phyloP scores from a whole-genome alignment of 768 basidiomycete genomes.

The Rickenella mellea region DNA sequence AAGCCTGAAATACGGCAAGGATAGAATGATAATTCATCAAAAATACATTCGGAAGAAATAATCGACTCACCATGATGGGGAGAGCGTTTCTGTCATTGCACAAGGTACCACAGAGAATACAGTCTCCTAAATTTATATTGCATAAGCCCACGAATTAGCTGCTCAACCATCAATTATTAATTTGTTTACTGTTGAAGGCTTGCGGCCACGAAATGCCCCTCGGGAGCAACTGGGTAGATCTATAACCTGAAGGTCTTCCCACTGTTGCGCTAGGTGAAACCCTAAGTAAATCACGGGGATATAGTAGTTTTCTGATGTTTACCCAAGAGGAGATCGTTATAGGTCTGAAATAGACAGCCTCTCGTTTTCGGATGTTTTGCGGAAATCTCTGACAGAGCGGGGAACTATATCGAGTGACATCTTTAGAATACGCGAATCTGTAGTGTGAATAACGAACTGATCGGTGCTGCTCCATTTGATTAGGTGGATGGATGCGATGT shows the following conservation, averaged over 20 bases:
- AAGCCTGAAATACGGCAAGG: conserved; percentile 30
- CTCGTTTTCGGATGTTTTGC: conserved; percentile 54
- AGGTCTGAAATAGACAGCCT: conserved; percentile 60
- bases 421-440: too few species aligned
- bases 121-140: conserved; percentile 26
- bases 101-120: conserved; percentile 55
- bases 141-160: not conserved
- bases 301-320: conserved; percentile 1
- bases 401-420: conserved; percentile 25
- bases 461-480: too few species aligned
- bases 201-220: conserved; percentile 49
- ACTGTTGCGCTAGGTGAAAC: conserved; percentile 54
- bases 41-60: not conserved
- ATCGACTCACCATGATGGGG: conserved; percentile 43
- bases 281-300: not conserved
- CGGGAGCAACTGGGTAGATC: conserved; percentile 47
- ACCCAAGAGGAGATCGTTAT: conserved; percentile 67
- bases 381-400: conserved; percentile 35
- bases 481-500: too few species aligned
- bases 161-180: not conserved
- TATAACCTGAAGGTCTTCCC: conserved; percentile 53
- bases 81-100: conserved; percentile 54
- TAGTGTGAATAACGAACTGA: too few species aligned
- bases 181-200: conserved; percentile 16
- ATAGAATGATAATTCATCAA: not conserved